Evolutionary conservation across 345 rosid species (phyloP), one percentile per base, ranked within the genome.

Genomic region (Rhizophora mangle): DNA sequence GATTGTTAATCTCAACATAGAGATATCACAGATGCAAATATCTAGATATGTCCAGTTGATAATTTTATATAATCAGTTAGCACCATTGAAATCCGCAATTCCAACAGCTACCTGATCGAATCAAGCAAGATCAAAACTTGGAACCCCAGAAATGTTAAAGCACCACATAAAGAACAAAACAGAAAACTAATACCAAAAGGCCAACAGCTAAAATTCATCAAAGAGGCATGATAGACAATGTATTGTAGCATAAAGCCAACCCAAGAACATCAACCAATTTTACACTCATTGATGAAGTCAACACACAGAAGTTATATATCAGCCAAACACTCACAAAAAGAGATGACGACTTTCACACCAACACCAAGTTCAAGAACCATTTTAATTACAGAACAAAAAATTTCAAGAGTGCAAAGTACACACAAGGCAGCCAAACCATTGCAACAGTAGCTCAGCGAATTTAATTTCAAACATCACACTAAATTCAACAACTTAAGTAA

Each of bases 191-290:
- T 37, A 39, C 29, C 24, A 27, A 46, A 24, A 39, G 60, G 20
- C 15, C 43, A 69, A 47, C 43, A 30, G 6, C 18, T 49, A 54
- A 19, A 70, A 51, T n/a, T 70, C 67, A 62, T 62, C 24, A 2
- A 15, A 37, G 37, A 54, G 37, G 51, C 34, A 53, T 8, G 9
- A 70, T 24, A 10, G 49, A 62, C 6, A 53, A 53, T 58, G n/a
- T 52, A 36, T n/a, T 26, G 15, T n/a, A 3, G 18, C 39, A 27
- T 8, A 26, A 53, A 36, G 26, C 20, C 26, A 36, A 62, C 19
- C 1, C 60, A 70, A 34, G 18, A 21, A 20, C 21, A 70, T 4
- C 49, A 36, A n/a, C 36, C 51, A 63, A 53, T 36, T 62, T 29
- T 56, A 57, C 16, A 62, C 26, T 21, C 7, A 54, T 8, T 34